Evolutionary conservation across 1,284 basidiomycete genomes (phyloP), one percentile per base, ranked within the genome.

Genomic region (Vanrija pseudolonga): DNA sequence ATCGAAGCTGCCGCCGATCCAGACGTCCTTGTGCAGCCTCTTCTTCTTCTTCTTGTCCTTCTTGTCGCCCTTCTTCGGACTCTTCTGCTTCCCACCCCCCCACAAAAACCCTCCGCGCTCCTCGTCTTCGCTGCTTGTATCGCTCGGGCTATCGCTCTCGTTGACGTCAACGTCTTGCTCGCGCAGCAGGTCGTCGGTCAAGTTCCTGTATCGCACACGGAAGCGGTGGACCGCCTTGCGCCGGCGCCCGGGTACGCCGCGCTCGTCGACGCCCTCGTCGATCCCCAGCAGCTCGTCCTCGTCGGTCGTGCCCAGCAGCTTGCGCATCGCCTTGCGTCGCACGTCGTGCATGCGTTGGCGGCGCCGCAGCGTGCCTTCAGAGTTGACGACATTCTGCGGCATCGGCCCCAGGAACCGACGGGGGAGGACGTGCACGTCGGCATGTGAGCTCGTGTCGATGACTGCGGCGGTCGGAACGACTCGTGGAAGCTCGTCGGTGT

Each of bases 1-100:
- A 52, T 73, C 70, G 50, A 74, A 74, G 24, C 70, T 71, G 46
- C 69, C 66, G 23, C 72, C 72, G 38, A 69, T 50, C 72, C 72
- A 74, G 17, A 20, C 22, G 20, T 38, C 50, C 23, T 43, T 44
- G 41, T 8, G 20, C 45, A 22, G 15, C 43, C 63, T 50, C 50
- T 55, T 61, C 47, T 62, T 56, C 40, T 53, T 57, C 47, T 61
- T 59, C 36, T 61, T 59, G 44, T 55, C 53, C 37, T 49, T 51
- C 23, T 47, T 45, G 18, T 53, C n/a, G n/a, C n/a, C 54, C 36
- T 53, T 47, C 39, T 38, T 40, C 36, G 32, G 32, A 12, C 40
- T 55, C 36, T 42, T 43, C 38, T 42, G 2, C 41, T 49, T 49
- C 19, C 37, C 22, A 5, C 19, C 19, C 23, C 46, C 20, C 36